Percentiles rank a stretch among this genome's conserved stretches.
phyloP scores from a whole-genome alignment of 441 rosid genomes.

The Euphorbia celastroides region DNA sequence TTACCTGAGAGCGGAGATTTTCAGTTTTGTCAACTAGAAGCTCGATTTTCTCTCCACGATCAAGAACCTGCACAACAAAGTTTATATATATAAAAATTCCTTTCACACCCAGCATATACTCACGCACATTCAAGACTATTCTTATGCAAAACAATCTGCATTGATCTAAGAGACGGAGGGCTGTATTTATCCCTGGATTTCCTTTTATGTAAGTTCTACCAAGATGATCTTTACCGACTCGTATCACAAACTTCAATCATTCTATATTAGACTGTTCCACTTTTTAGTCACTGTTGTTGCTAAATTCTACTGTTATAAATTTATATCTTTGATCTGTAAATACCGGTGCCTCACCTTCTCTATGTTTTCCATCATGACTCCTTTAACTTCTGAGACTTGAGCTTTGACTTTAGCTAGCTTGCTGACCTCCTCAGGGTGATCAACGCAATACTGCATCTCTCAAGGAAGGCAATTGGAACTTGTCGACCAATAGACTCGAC shows the following conservation, averaged over 20 bases:
- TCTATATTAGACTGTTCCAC: not conserved
- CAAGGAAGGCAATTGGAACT: slow-evolving; percentile 84
- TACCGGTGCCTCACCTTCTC: slow-evolving; percentile 47
- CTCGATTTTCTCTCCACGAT: slow-evolving; percentile 96
- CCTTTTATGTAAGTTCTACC: not conserved
- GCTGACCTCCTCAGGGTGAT: slow-evolving; percentile 71
- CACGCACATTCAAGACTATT: too few relatives aligned
- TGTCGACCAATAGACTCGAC: slow-evolving; percentile 83
- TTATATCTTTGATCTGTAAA: not conserved
- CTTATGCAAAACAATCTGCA: not conserved
- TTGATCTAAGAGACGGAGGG: not conserved
- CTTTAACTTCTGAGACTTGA: slow-evolving; percentile 82
- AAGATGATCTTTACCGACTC: not conserved
- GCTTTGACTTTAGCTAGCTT: slow-evolving; percentile 77
- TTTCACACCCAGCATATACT: too few relatives aligned
- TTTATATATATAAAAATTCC: slow-evolving; percentile 1
- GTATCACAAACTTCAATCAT: not conserved
- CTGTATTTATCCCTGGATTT: not conserved
- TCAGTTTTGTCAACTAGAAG: slow-evolving; percentile 95
- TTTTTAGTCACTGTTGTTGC: not conserved
- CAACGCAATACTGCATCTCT: slow-evolving; percentile 80
- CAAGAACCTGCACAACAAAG: slow-evolving; percentile 72
- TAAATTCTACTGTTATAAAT: not conserved
- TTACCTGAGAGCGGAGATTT: slow-evolving; percentile 86
- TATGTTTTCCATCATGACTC: slow-evolving; percentile 83